Evolutionary conservation across 495 filamentous ascomycete species (phyloP), one percentile per base, ranked within the genome.

Genomic region (Beverwykella pulmonaria): DNA sequence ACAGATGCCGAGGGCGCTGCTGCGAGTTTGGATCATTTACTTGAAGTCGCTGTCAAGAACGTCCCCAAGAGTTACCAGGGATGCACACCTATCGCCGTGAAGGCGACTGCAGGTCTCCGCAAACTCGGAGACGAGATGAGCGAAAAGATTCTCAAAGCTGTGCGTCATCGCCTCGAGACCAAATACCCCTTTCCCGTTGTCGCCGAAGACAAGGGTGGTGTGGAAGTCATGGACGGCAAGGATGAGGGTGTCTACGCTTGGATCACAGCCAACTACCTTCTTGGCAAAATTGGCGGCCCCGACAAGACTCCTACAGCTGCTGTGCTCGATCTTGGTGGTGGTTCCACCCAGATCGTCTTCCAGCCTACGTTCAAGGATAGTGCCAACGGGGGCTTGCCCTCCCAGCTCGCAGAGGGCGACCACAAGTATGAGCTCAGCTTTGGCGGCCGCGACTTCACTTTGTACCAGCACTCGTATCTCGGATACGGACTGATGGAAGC

Each of bases 401-500:
- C 92, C 73, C 89, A 85, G 69, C 81, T 98, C 55, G 84, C 86
- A 22, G 87, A 92, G 41, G 94, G 94, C 67, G 95, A 98, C 75
- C 95, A 98, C 83, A 97, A 97, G 79, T 98, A 98, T 78, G 84
- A 88, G 49, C 86, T 98, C 64, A 82, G 87, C 44, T 98, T 97
- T 67, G 93, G 93, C 66, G 94, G 93, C 61, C 89, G 91, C 59
- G 79, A 93, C 44, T 98, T 98, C 75, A 83, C 87, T 48, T 87
- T 98, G n/a, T 98, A 98, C 81, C 94, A 98, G 79, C 92, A 98
- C 79, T 97, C 93, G 26, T 95, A 98, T 78, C 88, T 98, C 55
- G 93, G 93, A 57, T 97, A 97, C 73, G 94, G 94, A 73, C 87
- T 98, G 56, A 98, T 97, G 92, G 84, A 89, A 65, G 94, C 94